Evolutionary conservation across 257 asterid genomes (phyloP).

Genomic region (Haberlea rhodopensis): DNA sequence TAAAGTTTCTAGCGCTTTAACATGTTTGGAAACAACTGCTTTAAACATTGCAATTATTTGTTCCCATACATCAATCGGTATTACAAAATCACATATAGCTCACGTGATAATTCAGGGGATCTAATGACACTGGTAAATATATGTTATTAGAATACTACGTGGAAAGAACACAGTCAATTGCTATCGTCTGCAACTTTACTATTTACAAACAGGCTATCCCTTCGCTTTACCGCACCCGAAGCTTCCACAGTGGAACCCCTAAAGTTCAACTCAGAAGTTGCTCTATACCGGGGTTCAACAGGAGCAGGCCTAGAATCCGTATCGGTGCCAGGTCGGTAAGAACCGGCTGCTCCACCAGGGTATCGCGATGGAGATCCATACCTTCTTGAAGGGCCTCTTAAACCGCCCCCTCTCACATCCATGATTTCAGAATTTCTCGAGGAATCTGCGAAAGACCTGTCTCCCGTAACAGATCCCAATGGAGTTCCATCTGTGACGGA

Average conservation of each 20-base stretch:
- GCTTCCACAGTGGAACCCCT: slow-evolving; percentile 64
- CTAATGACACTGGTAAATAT: not conserved
- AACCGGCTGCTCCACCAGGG: slow-evolving; percentile 46
- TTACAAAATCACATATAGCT: slow-evolving; percentile 36
- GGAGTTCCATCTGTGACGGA: slow-evolving; percentile 49
- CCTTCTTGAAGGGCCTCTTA: slow-evolving; percentile 64
- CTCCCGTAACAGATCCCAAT: slow-evolving; percentile 42
- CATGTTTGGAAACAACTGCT: too few species aligned
- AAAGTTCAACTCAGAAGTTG: slow-evolving; percentile 55
- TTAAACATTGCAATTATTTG: slow-evolving; percentile 29
- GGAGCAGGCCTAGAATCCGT: slow-evolving; percentile 49
- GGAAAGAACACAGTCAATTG: slow-evolving; percentile 33
- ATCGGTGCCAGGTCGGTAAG: slow-evolving; percentile 53
- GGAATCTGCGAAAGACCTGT: slow-evolving; percentile 57
- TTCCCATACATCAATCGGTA: slow-evolving; percentile 27
- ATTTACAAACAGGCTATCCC: slow-evolving; percentile 52
- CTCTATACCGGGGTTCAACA: slow-evolving; percentile 61
- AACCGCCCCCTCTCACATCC: slow-evolving; percentile 58
- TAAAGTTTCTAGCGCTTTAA: too few species aligned
- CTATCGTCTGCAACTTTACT: slow-evolving; percentile 59
- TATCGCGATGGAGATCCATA: slow-evolving; percentile 71
- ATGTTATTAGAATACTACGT: slow-evolving; percentile 12
- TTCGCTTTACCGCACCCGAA: slow-evolving; percentile 56
- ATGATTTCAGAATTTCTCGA: slow-evolving; percentile 62
- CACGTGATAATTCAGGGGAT: too few species aligned